Conservation (phyloP, 164 flowering plant genomes). For the Hamamelis virginiana region DNA sequence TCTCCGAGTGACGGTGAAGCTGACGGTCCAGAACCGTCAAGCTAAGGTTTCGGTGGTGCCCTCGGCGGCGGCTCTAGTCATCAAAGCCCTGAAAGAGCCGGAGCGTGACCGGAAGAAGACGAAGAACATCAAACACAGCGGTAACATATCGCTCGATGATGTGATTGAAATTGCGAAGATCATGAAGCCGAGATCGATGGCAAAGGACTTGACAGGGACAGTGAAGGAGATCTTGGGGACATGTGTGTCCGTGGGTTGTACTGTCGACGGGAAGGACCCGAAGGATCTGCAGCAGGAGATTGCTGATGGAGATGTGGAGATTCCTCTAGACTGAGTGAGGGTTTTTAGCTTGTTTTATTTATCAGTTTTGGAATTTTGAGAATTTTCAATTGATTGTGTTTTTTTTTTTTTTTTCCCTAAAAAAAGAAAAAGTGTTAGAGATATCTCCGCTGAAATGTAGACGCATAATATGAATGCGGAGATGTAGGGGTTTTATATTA, state of each 20-base stretch:
- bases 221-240: constrained; percentile 66
- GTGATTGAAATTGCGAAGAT: constrained; percentile 58
- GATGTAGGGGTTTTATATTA: no score
- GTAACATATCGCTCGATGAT: constrained; percentile 55
- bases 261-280: constrained; percentile 57
- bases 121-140: constrained; percentile 57
- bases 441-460: no score
- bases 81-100: constrained; percentile 63
- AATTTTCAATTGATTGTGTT: not conserved
- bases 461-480: no score
- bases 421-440: no score
- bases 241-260: constrained; percentile 62
- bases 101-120: constrained; percentile 63
- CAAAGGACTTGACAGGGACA: constrained; percentile 49
- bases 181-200: constrained; percentile 57
- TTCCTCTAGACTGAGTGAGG: constrained; percentile 26
- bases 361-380: constrained; percentile 16
- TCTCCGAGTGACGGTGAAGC: constrained; percentile 57
- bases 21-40: constrained; percentile 63
- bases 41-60: constrained; percentile 64
- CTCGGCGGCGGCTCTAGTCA: constrained; percentile 60
- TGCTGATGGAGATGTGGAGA: constrained; percentile 46
- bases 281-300: constrained; percentile 61
- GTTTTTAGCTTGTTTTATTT: not conserved
- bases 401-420: no score